These are phyloP conservation scores for Chrysanthemum seticuspe DNA, from an alignment of 129 eudicot genomes.

Conservation along the genomic window DNA sequence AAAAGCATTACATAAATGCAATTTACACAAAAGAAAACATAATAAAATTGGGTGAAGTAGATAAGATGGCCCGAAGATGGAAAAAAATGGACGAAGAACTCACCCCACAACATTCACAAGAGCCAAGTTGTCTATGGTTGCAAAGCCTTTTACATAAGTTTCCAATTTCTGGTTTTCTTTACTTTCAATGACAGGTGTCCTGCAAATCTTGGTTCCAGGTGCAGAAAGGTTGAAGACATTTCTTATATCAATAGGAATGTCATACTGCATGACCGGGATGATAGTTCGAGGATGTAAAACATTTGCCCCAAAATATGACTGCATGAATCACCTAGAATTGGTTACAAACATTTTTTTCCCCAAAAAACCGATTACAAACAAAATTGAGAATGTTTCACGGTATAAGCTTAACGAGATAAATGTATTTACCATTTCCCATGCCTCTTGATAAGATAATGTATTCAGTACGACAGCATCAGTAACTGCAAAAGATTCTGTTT, in stretches of 20 bases:
- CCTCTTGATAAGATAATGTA: conserved; percentile 92
- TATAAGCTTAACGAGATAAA: conserved; percentile 21
- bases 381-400: conserved; percentile 8
- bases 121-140: conserved; percentile 94
- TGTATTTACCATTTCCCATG: conserved; percentile 94
- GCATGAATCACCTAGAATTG: conserved; percentile 30
- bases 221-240: conserved; percentile 94
- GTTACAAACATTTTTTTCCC: too few relatives aligned
- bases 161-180: conserved; percentile 47
- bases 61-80: conserved; percentile 5
- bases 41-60: neutral
- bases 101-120: conserved; percentile 98
- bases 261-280: conserved; percentile 94
- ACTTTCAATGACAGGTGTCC: conserved; percentile 39
- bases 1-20: conserved; percentile 28
- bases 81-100: conserved; percentile 28
- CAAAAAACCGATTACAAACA: conserved; percentile 10
- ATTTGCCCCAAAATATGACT: conserved; percentile 99
- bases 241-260: conserved; percentile 92
- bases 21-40: conserved; percentile 13
- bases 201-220: conserved; percentile 93
- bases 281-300: conserved; percentile 98
- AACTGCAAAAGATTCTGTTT: conserved; percentile 50
- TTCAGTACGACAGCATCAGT: conserved; percentile 91
- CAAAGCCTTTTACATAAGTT: conserved; percentile 92